These are phyloP conservation scores for Hortaea werneckii DNA, from an alignment of 2,329 filamentous ascomycete genomes.

Conservation along the genomic window DNA sequence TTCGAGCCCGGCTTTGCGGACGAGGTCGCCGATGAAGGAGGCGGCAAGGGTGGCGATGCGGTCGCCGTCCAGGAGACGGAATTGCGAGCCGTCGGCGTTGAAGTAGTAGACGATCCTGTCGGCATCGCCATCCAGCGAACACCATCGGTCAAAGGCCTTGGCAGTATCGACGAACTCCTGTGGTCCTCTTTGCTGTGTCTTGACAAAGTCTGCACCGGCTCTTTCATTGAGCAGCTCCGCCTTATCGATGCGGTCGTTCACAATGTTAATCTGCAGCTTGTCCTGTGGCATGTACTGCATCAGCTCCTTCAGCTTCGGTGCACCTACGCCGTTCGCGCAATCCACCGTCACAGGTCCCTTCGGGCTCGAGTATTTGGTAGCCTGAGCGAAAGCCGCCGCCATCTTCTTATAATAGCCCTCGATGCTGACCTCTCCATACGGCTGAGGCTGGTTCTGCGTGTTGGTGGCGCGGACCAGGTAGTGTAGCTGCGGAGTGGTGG, in stretches of 20 bases:
- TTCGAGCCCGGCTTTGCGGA: slow-evolving; percentile 66
- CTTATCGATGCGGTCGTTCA: slow-evolving; percentile 88
- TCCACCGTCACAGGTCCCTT: slow-evolving; percentile 72
- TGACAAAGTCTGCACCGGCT: slow-evolving; percentile 94
- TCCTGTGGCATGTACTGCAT: slow-evolving; percentile 69
- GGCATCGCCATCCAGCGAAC: slow-evolving; percentile 88
- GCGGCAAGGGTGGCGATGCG: slow-evolving; percentile 91
- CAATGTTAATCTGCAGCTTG: slow-evolving; percentile 69
- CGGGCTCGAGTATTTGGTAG: slow-evolving; percentile 67
- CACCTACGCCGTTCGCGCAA: slow-evolving; percentile 93
- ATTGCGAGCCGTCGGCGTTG: slow-evolving; percentile 67
- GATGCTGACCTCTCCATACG: slow-evolving; percentile 84
- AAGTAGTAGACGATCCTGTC: slow-evolving; percentile 96
- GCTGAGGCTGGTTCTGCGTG: slow-evolving; percentile 74
- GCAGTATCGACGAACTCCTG: slow-evolving; percentile 60
- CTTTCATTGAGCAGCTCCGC: slow-evolving; percentile 79
- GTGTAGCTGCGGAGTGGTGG: slow-evolving; percentile 96
- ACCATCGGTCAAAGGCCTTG: slow-evolving; percentile 65
- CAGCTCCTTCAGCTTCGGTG: slow-evolving; percentile 77
- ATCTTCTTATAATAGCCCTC: slow-evolving; percentile 93
- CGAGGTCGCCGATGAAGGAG: slow-evolving; percentile 83
- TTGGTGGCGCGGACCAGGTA: slow-evolving; percentile 93
- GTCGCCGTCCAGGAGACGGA: slow-evolving; percentile 91
- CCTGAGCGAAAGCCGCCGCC: slow-evolving; percentile 68
- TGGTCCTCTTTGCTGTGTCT: slow-evolving; percentile 88